Evolutionary conservation across 257 asterid species (phyloP).

Genomic region (Eustoma russellianum): DNA sequence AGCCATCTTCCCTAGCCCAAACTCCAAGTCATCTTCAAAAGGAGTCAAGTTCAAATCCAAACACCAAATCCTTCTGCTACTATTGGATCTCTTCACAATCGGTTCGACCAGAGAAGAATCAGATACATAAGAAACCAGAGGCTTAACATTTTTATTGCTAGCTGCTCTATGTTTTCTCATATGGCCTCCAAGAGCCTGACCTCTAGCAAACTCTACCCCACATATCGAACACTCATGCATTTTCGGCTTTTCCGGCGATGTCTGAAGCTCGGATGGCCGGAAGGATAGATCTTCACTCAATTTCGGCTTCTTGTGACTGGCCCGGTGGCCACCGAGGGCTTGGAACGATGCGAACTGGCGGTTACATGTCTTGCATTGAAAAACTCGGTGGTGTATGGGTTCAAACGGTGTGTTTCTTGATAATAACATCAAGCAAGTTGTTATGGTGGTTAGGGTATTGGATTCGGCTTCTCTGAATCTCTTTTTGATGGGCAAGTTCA

Average conservation of each 20-base stretch:
- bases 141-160: neutral
- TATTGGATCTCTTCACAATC: conserved; percentile 11
- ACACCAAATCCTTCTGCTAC: conserved; percentile 11
- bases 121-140: neutral
- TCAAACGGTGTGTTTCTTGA: conserved; percentile 6
- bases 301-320: conserved; percentile 34
- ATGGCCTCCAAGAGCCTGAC: conserved; percentile 41
- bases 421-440: conserved; percentile 24
- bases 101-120: conserved; percentile 1
- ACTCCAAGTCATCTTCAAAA: conserved; percentile 22
- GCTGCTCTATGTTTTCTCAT: conserved; percentile 30
- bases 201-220: conserved; percentile 27
- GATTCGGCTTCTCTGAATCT: conserved; percentile 14
- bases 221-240: conserved; percentile 33
- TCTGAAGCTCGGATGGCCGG: conserved; percentile 2
- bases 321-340: conserved; percentile 39
- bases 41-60: conserved; percentile 41
- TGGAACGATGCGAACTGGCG: conserved; percentile 32
- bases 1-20: conserved; percentile 18
- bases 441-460: conserved; percentile 21
- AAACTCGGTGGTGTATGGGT: conserved; percentile 13
- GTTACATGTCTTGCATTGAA: conserved; percentile 38
- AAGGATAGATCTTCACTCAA: conserved; percentile 8
- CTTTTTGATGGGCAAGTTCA: conserved; percentile 9
- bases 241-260: conserved; percentile 22